Conservation (phyloP, 1,284 basidiomycete species). For the Sanghuangporus baumii region DNA sequence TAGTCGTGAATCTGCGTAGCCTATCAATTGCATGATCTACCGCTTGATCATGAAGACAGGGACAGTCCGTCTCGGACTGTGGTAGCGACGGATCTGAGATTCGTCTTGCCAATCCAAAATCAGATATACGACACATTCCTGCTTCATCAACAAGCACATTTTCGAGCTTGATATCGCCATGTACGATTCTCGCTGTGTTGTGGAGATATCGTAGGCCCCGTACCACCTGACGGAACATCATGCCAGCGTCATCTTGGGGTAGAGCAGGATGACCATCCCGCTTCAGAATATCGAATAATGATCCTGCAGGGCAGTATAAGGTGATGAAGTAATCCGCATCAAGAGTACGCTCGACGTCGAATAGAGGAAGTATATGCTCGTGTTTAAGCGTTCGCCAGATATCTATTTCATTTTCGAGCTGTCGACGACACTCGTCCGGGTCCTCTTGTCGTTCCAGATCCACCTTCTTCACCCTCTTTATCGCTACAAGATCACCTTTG, state of each 20-base stretch:
- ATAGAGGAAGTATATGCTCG: slow-evolving; percentile 78
- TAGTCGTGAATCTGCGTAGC: slow-evolving; percentile 21
- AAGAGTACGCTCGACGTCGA: slow-evolving; percentile 58
- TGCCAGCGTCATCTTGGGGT: slow-evolving; percentile 73
- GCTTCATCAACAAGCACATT: slow-evolving; percentile 89
- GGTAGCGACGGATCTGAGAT: slow-evolving; percentile 42
- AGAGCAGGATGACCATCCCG: slow-evolving; percentile 60
- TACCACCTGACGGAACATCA: slow-evolving; percentile 88
- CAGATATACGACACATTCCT: slow-evolving; percentile 74
- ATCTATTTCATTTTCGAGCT: slow-evolving; percentile 69
- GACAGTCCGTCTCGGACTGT: slow-evolving; percentile 22
- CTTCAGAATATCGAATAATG: slow-evolving; percentile 80
- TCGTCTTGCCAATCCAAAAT: slow-evolving; percentile 76
- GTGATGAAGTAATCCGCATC: slow-evolving; percentile 82
- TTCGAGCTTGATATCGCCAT: slow-evolving; percentile 95
- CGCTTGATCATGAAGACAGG: slow-evolving; percentile 30
- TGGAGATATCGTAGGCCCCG: slow-evolving; percentile 85
- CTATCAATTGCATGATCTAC: slow-evolving; percentile 25
- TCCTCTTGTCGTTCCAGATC: slow-evolving; percentile 47
- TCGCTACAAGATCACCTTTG: slow-evolving; percentile 68
- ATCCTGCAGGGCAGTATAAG: slow-evolving; percentile 79
- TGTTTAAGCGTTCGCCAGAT: slow-evolving; percentile 78
- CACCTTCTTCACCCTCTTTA: slow-evolving; percentile 71
- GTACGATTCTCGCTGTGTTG: slow-evolving; percentile 70
- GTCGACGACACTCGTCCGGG: slow-evolving; percentile 42